Evolutionary conservation across 495 filamentous ascomycete species (phyloP).

Genomic region (Corynascus novoguineensis): DNA sequence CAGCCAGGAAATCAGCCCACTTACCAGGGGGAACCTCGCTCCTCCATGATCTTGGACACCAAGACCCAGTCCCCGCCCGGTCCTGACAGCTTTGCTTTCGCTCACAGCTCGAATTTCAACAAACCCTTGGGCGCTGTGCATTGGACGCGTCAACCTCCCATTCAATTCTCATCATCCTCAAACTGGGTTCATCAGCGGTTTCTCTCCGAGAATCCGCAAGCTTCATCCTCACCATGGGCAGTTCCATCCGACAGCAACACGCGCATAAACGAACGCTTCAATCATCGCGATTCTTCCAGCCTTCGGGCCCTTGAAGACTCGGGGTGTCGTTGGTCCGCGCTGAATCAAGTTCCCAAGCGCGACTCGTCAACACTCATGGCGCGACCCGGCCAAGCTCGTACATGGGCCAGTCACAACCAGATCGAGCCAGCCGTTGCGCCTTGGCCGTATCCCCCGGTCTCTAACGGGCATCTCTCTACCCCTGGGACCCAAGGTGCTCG

Average conservation of each 20-base stretch:
- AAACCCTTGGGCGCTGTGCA: not conserved
- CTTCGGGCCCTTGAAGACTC: not conserved
- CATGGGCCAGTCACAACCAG: too few relatives aligned
- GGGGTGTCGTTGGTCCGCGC: too few relatives aligned
- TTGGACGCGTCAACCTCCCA: not conserved
- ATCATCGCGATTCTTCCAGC: too few relatives aligned
- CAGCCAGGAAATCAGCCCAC: not conserved
- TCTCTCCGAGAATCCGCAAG: not conserved
- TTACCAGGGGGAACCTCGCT: not conserved
- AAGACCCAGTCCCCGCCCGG: too few relatives aligned
- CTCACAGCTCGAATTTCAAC: not conserved
- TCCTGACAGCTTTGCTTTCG: not conserved
- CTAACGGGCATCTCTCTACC: too few relatives aligned
- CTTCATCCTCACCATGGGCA: not conserved
- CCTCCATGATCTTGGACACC: not conserved
- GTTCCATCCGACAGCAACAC: not conserved
- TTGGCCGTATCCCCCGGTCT: too few relatives aligned
- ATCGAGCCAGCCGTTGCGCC: too few relatives aligned
- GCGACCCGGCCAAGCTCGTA: too few relatives aligned
- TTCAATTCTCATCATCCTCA: constrained; percentile 2
- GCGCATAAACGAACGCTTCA: not conserved
- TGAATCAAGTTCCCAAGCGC: too few relatives aligned
- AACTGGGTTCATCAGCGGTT: not conserved
- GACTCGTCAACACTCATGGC: too few relatives aligned
- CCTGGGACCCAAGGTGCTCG: too few relatives aligned